Percentiles rank a stretch among this genome's conserved stretches.
Evolutionary conservation across 2,329 filamentous ascomycete species (phyloP).

Genomic region (Botryotinia narcissicola): DNA sequence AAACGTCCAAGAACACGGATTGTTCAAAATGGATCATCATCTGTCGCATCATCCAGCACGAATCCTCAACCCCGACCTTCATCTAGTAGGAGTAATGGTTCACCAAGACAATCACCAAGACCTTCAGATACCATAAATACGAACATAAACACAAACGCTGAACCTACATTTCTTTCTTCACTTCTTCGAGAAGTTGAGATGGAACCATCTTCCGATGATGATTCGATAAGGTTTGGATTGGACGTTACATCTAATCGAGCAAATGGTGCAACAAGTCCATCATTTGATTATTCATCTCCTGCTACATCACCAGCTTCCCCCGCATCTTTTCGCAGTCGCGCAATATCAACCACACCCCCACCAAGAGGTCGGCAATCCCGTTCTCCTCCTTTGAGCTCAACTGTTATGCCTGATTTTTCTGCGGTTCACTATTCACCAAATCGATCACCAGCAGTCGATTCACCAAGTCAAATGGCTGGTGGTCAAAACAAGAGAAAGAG

Average conservation of each 20-base stretch:
- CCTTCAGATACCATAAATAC: neutral
- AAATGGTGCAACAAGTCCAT: constrained; percentile 36
- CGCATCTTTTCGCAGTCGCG: constrained; percentile 63
- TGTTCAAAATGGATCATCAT: constrained; percentile 51
- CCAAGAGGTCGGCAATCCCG: constrained; percentile 58
- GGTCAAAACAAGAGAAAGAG: constrained; percentile 32
- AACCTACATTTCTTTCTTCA: constrained; percentile 80
- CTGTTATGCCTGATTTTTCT: constrained; percentile 71
- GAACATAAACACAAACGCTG: constrained; percentile 43
- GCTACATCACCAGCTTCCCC: constrained; percentile 64
- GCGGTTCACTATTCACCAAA: constrained; percentile 72
- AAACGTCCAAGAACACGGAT: constrained; percentile 83
- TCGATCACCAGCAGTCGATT: constrained; percentile 43
- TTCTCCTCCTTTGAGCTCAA: constrained; percentile 69
- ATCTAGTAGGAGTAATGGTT: neutral
- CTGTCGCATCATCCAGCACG: constrained; percentile 30
- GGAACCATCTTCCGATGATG: constrained; percentile 57
- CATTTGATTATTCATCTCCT: constrained; percentile 57
- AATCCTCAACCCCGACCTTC: neutral
- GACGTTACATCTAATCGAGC: constrained; percentile 27
- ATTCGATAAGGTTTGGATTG: constrained; percentile 39
- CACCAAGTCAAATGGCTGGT: constrained; percentile 13
- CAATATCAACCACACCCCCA: constrained; percentile 66
- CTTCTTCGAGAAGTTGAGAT: constrained; percentile 84
- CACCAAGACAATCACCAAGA: neutral